phyloP scores from a whole-genome alignment of 305 asterid species.

The Fraxinus paxiana region DNA sequence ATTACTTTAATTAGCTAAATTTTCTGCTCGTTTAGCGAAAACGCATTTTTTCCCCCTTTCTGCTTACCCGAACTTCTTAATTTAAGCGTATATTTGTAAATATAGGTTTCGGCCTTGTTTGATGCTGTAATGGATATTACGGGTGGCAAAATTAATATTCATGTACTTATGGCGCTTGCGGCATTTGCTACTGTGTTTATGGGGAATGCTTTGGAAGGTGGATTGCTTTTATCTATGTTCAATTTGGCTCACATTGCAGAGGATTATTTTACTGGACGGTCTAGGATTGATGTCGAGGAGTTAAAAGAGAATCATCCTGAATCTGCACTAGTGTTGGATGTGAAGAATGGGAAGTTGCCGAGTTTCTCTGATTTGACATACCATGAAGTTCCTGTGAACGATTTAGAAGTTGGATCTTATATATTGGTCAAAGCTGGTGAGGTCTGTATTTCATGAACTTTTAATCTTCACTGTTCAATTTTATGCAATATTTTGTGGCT shows the following conservation, averaged over 20 bases:
- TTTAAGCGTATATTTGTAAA: constrained; percentile 10
- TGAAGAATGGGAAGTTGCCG: constrained; percentile 43
- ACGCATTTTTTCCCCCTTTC: background rate
- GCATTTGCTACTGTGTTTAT: constrained; percentile 91
- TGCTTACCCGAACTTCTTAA: background rate
- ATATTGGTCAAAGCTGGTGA: constrained; percentile 99
- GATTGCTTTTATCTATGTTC: constrained; percentile 93
- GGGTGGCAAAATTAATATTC: constrained; percentile 88
- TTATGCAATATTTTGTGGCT: constrained; percentile 9
- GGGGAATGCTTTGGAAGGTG: constrained; percentile 96
- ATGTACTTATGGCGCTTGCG: constrained; percentile 96
- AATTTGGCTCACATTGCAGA: constrained; percentile 97
- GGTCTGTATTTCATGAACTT: constrained; percentile 58
- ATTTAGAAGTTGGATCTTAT: constrained; percentile 71
- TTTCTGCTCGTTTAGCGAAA: background rate
- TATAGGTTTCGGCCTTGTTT: constrained; percentile 77
- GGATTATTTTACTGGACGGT: constrained; percentile 83
- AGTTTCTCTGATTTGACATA: constrained; percentile 66
- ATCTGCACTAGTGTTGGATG: constrained; percentile 68
- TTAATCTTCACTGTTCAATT: background rate
- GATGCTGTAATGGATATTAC: constrained; percentile 79
- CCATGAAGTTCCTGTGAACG: constrained; percentile 68
- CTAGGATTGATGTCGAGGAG: constrained; percentile 85
- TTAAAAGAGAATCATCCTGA: constrained; percentile 88
- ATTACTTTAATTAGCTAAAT: background rate